Evolutionary conservation across 2,329 filamentous ascomycete species (phyloP).

Genomic region (Penicillium frequentans): DNA sequence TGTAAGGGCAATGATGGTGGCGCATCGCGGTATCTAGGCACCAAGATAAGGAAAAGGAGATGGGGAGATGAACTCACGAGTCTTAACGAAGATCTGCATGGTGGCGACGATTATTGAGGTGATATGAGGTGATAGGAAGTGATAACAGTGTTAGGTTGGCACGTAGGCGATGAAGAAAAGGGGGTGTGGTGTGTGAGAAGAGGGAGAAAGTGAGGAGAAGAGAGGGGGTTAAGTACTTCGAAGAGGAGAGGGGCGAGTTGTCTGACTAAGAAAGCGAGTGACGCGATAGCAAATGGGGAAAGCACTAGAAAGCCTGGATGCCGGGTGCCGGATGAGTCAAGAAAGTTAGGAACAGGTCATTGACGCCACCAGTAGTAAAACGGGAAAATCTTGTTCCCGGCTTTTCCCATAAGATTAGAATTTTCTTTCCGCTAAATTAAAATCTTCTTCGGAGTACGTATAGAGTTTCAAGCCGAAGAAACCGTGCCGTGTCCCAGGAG

Average conservation of each 20-base stretch:
- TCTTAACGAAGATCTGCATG: slow-evolving; percentile 99
- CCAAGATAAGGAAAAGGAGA: background rate
- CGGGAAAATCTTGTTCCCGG: background rate
- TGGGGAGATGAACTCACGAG: slow-evolving; percentile 62
- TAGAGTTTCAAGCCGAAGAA: background rate
- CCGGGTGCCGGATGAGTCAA: slow-evolving; percentile 28
- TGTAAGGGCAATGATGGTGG: background rate
- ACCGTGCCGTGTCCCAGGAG: background rate
- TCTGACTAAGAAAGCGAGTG: slow-evolving; percentile 17
- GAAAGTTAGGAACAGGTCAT: slow-evolving; percentile 15
- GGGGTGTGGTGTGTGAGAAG: slow-evolving; percentile 3
- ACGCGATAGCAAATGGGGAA: slow-evolving; percentile 20
- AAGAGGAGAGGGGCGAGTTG: slow-evolving; percentile 17
- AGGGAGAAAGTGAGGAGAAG: slow-evolving; percentile 9
- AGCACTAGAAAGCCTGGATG: slow-evolving; percentile 16
- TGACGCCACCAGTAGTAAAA: slow-evolving; percentile 18
- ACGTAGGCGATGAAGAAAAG: slow-evolving; percentile 8
- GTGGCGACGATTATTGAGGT: slow-evolving; percentile 37
- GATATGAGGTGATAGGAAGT: background rate
- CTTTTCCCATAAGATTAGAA: background rate
- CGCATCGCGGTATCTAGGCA: background rate
- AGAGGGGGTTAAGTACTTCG: slow-evolving; percentile 24
- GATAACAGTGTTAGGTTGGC: slow-evolving; percentile 10
- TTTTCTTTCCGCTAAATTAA: background rate
- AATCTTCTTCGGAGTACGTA: background rate